Conservation (phyloP, 73 alveolate genomes). For the Paramecium sexaurelia region DNA sequence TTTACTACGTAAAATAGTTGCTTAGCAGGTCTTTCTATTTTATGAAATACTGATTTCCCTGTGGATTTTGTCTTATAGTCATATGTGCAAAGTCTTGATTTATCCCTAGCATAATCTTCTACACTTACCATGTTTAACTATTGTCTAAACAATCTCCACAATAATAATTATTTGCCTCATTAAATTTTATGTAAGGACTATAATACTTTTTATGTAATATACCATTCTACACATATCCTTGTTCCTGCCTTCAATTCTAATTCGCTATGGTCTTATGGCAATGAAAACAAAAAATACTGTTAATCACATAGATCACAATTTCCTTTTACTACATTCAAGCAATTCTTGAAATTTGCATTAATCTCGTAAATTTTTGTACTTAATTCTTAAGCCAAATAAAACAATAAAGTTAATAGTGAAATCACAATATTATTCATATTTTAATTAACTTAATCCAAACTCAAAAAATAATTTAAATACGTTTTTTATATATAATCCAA, state of each 20-base stretch:
- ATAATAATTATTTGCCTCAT: neutral
- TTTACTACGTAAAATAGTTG: neutral
- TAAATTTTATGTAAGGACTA: constrained; percentile 16
- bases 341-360: neutral
- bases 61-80: neutral
- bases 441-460: neutral
- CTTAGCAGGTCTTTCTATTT: neutral
- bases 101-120: neutral
- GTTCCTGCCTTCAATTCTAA: constrained; percentile 40
- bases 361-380: neutral
- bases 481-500: neutral
- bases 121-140: neutral
- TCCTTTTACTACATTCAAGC: neutral
- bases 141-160: constrained; percentile 58
- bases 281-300: neutral
- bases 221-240: constrained; percentile 45
- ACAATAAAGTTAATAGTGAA: neutral
- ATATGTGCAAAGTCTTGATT: constrained; percentile 13
- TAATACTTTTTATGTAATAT: neutral
- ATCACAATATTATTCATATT: neutral
- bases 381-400: neutral
- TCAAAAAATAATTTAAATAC: neutral
- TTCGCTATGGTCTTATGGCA: neutral
- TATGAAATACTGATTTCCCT: neutral
- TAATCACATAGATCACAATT: neutral